A percentile compares a stretch with the other conserved stretches of the same genome.
Evolutionary conservation across 2,329 filamentous ascomycete species (phyloP).

Genomic region (Phoma sp.): DNA sequence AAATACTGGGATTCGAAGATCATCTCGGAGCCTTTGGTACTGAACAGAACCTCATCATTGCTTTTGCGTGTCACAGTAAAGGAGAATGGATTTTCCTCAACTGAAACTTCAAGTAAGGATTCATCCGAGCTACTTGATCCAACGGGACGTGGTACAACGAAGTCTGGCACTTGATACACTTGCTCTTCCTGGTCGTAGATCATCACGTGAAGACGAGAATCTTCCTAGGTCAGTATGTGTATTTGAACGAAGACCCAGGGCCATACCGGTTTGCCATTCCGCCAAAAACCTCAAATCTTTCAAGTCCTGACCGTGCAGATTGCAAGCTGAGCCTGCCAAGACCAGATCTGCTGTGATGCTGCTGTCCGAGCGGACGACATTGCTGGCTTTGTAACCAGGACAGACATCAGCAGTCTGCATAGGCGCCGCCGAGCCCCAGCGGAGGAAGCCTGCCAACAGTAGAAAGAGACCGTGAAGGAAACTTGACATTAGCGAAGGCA

Average conservation of each 20-base stretch:
- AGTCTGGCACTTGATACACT: slow-evolving; percentile 76
- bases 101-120: slow-evolving; percentile 60
- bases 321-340: slow-evolving; percentile 70
- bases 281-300: slow-evolving; percentile 61
- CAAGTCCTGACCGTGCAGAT: slow-evolving; percentile 64
- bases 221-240: slow-evolving; percentile 44
- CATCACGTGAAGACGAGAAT: slow-evolving; percentile 71
- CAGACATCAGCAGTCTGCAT: slow-evolving; percentile 51
- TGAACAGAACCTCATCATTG: slow-evolving; percentile 67
- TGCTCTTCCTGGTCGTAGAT: slow-evolving; percentile 72
- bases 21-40: slow-evolving; percentile 69
- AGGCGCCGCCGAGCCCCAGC: slow-evolving; percentile 30
- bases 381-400: slow-evolving; percentile 70
- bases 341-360: slow-evolving; percentile 71
- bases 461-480: slow-evolving; percentile 31
- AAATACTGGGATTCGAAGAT: slow-evolving; percentile 81
- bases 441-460: slow-evolving; percentile 28
- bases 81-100: slow-evolving; percentile 65
- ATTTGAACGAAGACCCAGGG: background rate
- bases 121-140: slow-evolving; percentile 35
- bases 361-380: slow-evolving; percentile 58
- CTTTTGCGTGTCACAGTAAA: slow-evolving; percentile 67
- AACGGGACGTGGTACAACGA: slow-evolving; percentile 68
- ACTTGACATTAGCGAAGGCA: slow-evolving; percentile 30
- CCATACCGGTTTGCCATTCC: slow-evolving; percentile 64